These are phyloP conservation scores for Camelina hispida DNA, from an alignment of 345 rosid genomes.

Conservation along the genomic window DNA sequence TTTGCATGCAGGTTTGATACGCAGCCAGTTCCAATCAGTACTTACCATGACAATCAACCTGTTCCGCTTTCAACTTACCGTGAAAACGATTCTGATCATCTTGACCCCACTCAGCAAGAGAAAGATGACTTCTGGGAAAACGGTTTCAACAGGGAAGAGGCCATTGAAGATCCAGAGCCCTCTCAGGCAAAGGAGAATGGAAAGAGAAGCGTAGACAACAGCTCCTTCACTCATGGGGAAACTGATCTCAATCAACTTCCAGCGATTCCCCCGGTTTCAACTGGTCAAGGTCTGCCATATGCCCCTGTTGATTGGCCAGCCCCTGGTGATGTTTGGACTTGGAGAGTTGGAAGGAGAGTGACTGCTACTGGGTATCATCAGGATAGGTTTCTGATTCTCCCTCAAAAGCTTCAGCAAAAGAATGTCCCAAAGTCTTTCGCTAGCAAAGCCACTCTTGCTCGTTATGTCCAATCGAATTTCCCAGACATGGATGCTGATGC, in stretches of 20 bases:
- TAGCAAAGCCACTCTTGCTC: constrained; percentile 63
- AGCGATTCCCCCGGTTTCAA: constrained; percentile 35
- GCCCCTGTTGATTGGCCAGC: constrained; percentile 48
- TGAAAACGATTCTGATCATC: constrained; percentile 28
- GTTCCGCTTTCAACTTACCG: constrained; percentile 39
- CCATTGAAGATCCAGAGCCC: constrained; percentile 22
- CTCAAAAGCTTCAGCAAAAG: constrained; percentile 48
- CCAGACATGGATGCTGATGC: constrained; percentile 63
- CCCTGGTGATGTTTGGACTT: constrained; percentile 48
- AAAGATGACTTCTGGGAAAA: constrained; percentile 44
- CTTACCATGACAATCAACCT: constrained; percentile 32
- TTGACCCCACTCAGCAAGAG: constrained; percentile 40
- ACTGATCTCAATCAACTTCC: constrained; percentile 44
- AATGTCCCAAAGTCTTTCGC: constrained; percentile 53
- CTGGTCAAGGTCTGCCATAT: constrained; percentile 43
- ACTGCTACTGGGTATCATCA: constrained; percentile 53
- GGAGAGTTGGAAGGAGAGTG: constrained; percentile 87
- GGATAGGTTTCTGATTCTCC: constrained; percentile 76
- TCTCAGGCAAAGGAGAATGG: constrained; percentile 38
- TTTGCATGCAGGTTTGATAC: constrained; percentile 37
- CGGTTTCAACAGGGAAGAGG: constrained; percentile 40
- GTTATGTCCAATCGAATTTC: constrained; percentile 52
- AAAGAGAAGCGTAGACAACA: constrained; percentile 39
- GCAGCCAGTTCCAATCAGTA: constrained; percentile 17
- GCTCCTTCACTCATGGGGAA: constrained; percentile 38